Percentiles rank a stretch among this genome's conserved stretches.
These are phyloP conservation scores for Cunninghamia lanceolata DNA, from an alignment of 75 land plant species.

Conservation along the genomic window DNA sequence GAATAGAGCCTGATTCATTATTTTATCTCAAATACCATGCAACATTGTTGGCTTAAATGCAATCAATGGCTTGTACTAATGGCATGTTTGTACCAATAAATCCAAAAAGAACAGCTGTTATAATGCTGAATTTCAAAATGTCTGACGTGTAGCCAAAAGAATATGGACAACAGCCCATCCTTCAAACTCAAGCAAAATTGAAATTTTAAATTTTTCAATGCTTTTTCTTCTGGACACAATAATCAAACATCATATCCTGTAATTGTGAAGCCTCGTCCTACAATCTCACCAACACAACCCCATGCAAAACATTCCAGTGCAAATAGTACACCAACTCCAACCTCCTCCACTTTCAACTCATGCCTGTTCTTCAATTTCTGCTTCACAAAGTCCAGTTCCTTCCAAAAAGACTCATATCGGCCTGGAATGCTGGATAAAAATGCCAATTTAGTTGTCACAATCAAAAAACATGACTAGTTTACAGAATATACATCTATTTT, in stretches of 20 bases:
- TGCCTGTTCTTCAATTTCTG: slow-evolving; percentile 55
- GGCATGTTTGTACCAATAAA: background rate
- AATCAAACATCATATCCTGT: slow-evolving; percentile 67
- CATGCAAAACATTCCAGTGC: slow-evolving; percentile 77
- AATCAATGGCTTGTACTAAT: background rate
- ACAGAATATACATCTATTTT: background rate
- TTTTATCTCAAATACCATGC: background rate
- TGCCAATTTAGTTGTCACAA: background rate
- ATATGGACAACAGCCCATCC: slow-evolving; percentile 2
- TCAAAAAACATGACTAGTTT: background rate
- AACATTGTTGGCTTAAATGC: background rate
- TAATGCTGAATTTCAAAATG: background rate
- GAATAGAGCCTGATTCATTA: background rate
- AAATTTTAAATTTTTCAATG: background rate
- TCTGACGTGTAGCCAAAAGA: slow-evolving; percentile 6
- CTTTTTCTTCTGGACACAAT: background rate
- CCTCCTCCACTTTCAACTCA: slow-evolving; percentile 79
- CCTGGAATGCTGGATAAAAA: slow-evolving; percentile 54
- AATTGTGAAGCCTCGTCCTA: slow-evolving; percentile 76
- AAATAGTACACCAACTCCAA: slow-evolving; percentile 72
- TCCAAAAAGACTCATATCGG: slow-evolving; percentile 66
- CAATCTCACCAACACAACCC: slow-evolving; percentile 80
- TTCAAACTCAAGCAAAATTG: slow-evolving; percentile 8
- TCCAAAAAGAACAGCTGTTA: background rate
- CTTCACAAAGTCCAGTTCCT: slow-evolving; percentile 71